These are phyloP conservation scores for Patellaria atrata DNA, from an alignment of 495 filamentous ascomycete species.

Conservation along the genomic window DNA sequence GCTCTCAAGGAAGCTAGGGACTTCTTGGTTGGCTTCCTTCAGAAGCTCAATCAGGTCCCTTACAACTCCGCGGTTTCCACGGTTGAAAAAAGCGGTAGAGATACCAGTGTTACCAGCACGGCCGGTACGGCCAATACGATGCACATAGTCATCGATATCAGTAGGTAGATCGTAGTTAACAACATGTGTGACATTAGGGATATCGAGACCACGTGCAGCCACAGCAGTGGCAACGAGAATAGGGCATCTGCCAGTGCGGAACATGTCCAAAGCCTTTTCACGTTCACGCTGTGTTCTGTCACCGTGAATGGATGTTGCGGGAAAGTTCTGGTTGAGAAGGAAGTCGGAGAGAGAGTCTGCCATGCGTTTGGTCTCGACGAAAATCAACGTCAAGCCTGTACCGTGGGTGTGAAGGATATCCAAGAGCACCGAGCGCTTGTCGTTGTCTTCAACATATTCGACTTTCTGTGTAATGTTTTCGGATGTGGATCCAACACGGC, in stretches of 20 bases:
- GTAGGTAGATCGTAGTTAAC: conserved; percentile 98
- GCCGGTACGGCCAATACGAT: conserved; percentile 98
- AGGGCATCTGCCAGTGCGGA: conserved; percentile 87
- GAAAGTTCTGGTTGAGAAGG: conserved; percentile 94
- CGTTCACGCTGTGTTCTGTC: conserved; percentile 97
- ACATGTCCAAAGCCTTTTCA: conserved; percentile 90
- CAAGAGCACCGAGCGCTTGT: conserved; percentile 94
- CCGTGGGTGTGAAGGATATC: conserved; percentile 95
- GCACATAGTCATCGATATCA: conserved; percentile 98
- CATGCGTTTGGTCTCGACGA: conserved; percentile 99
- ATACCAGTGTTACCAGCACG: conserved; percentile 99
- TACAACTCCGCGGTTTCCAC: conserved; percentile 93
- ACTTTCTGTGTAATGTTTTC: conserved; percentile 99
- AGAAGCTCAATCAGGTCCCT: conserved; percentile 88
- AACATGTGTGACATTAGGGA: conserved; percentile 95
- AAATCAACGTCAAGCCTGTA: conserved; percentile 84
- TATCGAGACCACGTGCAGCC: conserved; percentile 87
- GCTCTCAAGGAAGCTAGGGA: conserved; percentile 84
- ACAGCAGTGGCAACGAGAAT: conserved; percentile 96
- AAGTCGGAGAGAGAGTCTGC: conserved; percentile 95
- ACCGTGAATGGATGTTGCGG: conserved; percentile 93
- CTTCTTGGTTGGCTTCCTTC: conserved; percentile 95
- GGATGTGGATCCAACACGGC: conserved; percentile 97
- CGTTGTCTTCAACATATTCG: conserved; percentile 90
- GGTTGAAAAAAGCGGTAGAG: conserved; percentile 98